Conservation (phyloP, 2,329 filamentous ascomycete species). For the Cytospora chrysosperma region DNA sequence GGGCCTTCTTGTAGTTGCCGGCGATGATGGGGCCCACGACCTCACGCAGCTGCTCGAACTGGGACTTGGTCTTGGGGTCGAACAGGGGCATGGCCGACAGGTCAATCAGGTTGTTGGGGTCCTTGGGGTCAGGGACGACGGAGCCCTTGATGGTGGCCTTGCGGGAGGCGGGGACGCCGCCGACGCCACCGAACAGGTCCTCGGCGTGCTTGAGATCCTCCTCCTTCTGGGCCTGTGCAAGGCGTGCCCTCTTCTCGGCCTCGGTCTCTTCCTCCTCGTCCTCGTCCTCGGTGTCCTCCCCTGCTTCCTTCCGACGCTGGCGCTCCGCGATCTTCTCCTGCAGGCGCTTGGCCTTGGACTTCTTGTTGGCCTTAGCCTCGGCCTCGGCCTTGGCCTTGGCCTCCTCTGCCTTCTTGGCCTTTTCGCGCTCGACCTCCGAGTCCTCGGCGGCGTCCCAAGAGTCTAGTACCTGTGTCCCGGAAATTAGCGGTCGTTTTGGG, state of each 20-base stretch:
- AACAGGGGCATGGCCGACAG: conserved; percentile 79
- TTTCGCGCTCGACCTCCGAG: conserved; percentile 94
- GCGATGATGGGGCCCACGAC: conserved; percentile 76
- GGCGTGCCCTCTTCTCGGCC: conserved; percentile 68
- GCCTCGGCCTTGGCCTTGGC: conserved; percentile 87
- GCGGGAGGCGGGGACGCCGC: conserved; percentile 64
- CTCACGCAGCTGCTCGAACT: conserved; percentile 78
- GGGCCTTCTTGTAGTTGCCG: conserved; percentile 78
- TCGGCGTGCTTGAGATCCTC: conserved; percentile 86
- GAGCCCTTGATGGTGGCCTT: conserved; percentile 60
- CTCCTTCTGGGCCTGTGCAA: conserved; percentile 80
- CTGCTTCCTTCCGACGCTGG: conserved; percentile 44
- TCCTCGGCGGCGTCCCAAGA: conserved; percentile 97
- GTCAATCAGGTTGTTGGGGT: conserved; percentile 79
- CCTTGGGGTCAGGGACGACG: conserved; percentile 68
- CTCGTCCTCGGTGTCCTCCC: conserved; percentile 42
- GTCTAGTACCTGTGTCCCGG: conserved; percentile 70
- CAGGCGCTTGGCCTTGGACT: conserved; percentile 82
- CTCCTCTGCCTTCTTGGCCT: conserved; percentile 81
- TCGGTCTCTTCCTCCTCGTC: conserved; percentile 70
- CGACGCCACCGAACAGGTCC: conserved; percentile 77
- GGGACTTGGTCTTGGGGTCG: conserved; percentile 81
- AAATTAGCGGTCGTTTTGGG: conserved; percentile 14
- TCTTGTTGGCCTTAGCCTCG: conserved; percentile 85
- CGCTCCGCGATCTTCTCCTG: conserved; percentile 71